These are phyloP conservation scores for Chalciporus piperatus DNA, from an alignment of 768 basidiomycete species.

Conservation along the genomic window DNA sequence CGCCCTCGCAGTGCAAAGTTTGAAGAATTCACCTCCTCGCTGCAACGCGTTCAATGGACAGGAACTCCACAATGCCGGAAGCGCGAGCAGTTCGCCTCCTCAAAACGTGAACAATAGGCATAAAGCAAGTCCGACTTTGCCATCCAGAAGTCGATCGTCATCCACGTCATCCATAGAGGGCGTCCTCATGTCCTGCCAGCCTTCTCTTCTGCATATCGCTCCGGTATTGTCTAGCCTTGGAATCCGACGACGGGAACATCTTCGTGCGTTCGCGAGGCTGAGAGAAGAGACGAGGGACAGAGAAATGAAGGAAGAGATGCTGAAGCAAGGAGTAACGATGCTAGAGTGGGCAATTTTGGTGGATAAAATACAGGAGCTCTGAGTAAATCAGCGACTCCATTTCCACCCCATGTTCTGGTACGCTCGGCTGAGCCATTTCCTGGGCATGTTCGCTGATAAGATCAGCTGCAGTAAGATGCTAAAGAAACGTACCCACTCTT, in stretches of 20 bases:
- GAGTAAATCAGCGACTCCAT: background rate
- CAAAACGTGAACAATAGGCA: constrained; percentile 12
- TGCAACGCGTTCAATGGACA: constrained; percentile 10
- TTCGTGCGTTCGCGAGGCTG: constrained; percentile 58
- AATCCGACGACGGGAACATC: constrained; percentile 56
- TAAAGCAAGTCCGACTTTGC: constrained; percentile 8
- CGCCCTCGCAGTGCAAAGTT: constrained; percentile 29
- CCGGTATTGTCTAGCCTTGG: constrained; percentile 58
- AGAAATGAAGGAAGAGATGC: constrained; percentile 67
- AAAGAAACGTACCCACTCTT: background rate
- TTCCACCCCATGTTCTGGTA: background rate
- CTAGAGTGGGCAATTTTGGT: constrained; percentile 80
- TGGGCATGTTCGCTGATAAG: background rate
- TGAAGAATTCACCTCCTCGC: constrained; percentile 23
- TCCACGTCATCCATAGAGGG: constrained; percentile 45
- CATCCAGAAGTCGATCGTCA: constrained; percentile 30
- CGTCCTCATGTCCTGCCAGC: constrained; percentile 60
- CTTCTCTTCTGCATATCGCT: constrained; percentile 60
- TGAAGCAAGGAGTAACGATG: constrained; percentile 65
- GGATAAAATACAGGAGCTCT: constrained; percentile 52
- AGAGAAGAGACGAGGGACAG: constrained; percentile 65
- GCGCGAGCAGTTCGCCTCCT: constrained; percentile 21
- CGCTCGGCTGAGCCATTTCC: background rate
- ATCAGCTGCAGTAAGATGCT: background rate
- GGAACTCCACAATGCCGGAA: constrained; percentile 12